Base-by-base conservation (phyloP, 768 basidiomycete species). In the Dendrothele bispora region DNA sequence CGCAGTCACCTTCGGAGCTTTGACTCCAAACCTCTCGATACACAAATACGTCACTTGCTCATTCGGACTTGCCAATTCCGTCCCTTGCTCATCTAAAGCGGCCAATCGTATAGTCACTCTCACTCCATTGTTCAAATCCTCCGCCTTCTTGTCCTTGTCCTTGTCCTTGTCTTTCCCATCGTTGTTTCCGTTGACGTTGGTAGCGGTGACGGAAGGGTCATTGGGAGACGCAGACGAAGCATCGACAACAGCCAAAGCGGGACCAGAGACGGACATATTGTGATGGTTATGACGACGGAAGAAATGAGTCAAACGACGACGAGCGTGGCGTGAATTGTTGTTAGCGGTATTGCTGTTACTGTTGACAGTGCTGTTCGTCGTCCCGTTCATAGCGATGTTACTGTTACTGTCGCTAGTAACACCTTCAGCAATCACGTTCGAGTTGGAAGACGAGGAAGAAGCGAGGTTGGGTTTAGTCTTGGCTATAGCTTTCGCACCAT, bases 41-140 rank as follows among this genome's bases (percentile, higher is more conserved):
- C 93, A 88, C 37, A 97, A 73, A 62, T 94, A 95, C 0, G 93
- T 95, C 27, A 82, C 78, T 63, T 98, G 94, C 51, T 93, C 88
- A 59, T 98, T 98, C 4, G 78, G 74, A 4, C 80, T 77, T 4
- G 78, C 66, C 18, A 94, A 67, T 55, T 81, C 81, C 53, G 76
- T 74, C 49, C 86, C 88, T 27, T 85, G 77, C 39, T 83, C 84
- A 48, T 93, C 91, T 24, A 95, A 70, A 4, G 91, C 94, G 17
- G 85, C 86, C 29, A 97, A 74, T 24, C 82, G 75, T 54, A 98
- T 95, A 17, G 82, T 78, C 15, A 91, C 79, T 51, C 83, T 79
- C 27, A 95, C 84, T 11, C 91, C 91, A 43, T 83, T 70, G 43
- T 66, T 75, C n/a, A 66, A 65, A 24, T 78, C 74, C 18, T 79